phyloP scores from a whole-genome alignment of 371 early-diverging fungal genomes.

The Mucor plumbeus region DNA sequence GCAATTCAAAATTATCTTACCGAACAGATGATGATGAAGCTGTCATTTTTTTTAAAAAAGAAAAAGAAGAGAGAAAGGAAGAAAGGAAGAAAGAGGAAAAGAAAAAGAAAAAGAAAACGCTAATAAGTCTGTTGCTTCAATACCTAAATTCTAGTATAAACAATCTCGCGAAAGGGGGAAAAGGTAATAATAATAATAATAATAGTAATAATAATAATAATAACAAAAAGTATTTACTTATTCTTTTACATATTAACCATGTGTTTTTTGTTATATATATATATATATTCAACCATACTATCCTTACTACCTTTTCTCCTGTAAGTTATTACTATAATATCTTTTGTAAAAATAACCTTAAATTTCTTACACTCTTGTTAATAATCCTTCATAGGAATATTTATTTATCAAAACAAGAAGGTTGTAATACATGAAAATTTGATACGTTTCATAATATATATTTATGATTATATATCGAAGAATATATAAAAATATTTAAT shows the following conservation, averaged over 20 bases:
- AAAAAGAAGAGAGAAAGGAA: constrained; percentile 5
- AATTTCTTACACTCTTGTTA: neutral
- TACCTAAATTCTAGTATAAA: constrained; percentile 6
- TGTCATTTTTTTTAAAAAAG: constrained; percentile 2
- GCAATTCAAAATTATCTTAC: neutral
- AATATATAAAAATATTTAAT: too few relatives aligned
- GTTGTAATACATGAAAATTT: constrained; percentile 4
- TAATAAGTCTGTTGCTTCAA: constrained; percentile 10
- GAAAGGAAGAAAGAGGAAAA: constrained; percentile 8
- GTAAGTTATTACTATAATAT: neutral
- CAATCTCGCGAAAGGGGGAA: constrained; percentile 1
- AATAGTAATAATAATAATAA: neutral
- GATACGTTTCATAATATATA: constrained; percentile 8
- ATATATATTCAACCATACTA: neutral
- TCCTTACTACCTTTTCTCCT: constrained; percentile 2
- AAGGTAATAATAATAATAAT: neutral
- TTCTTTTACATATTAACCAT: neutral
- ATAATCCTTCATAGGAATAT: neutral
- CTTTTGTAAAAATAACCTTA: neutral
- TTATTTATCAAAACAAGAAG: constrained; percentile 4
- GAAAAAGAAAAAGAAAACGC: constrained; percentile 12
- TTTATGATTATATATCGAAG: too few relatives aligned
- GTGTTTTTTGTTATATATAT: constrained; percentile 6
- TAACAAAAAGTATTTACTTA: neutral
- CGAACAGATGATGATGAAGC: constrained; percentile 32